Evolutionary conservation across 2,329 filamentous ascomycete genomes (phyloP), one percentile per base, ranked within the genome.

Genomic region (Albifimbria verrucaria): DNA sequence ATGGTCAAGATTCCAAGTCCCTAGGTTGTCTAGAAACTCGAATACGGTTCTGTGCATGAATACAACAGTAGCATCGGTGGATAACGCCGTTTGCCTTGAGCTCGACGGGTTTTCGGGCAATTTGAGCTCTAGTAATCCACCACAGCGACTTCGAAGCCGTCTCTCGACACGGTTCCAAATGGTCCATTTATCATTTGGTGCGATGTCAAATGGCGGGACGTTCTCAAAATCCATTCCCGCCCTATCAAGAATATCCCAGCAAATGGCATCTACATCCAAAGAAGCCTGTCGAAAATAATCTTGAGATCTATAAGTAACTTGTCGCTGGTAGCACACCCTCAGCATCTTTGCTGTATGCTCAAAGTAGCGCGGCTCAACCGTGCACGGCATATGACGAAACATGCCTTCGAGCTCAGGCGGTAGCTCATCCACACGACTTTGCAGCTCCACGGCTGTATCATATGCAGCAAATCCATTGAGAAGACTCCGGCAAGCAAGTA

Each of bases 321-420:
- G 22, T 3, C 24, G 12, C 6, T 47, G 45, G 45, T 47, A 26
- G 15, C 45, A 47, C 1, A 47, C 18, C 7, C 45, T 24, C 7
- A 47, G 22, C 45, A 47, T 47, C 22, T 47, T 47, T 10, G 45
- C 45, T 12, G 45, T 18, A 26, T 47, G 21, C n/a, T 47, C 22
- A 12, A 26, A 10, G 24, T 36, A 44, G n/a, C 39, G 4, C 2
- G 18, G 23, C 15, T 49, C 41, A 7, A 54, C 26, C 23, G 4
- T 28, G 7, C 15, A 4, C 21, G 52, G n/a, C 52, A 55, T 55
- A 22, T 52, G 52, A 3, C 18, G 25, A 24, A 52, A 52, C n/a
- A 55, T 41, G 23, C 21, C 46, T 41, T 55, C 49, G 1, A 55
- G 39, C 20, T 55, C 52, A 3, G 39, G 45, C 12, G 52, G 46